These are phyloP conservation scores for Paracoccidioides lutzii DNA, from an alignment of 2,329 filamentous ascomycete genomes.

Conservation along the genomic window DNA sequence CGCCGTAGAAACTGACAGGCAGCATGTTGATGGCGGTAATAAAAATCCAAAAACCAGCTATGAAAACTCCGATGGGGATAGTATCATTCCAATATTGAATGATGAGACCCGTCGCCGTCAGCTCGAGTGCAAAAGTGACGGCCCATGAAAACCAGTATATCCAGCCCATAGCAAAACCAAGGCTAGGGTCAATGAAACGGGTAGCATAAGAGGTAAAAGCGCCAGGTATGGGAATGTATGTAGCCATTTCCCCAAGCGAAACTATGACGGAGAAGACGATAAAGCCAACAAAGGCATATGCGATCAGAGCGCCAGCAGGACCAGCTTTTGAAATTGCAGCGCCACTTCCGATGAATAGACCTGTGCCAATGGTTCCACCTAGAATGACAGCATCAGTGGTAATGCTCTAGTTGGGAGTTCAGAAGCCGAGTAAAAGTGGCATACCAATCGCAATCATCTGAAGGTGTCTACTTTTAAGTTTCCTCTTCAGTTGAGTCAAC, in stretches of 20 bases:
- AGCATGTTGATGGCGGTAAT: conserved; percentile 59
- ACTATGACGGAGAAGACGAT: conserved; percentile 67
- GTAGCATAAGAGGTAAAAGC: conserved; percentile 65
- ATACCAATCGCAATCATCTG: conserved; percentile 91
- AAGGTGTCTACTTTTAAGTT: conserved; percentile 73
- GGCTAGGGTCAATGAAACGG: conserved; percentile 58
- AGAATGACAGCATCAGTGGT: background rate
- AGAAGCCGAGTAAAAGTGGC: background rate
- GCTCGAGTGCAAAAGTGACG: conserved; percentile 59
- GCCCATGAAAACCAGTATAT: conserved; percentile 73
- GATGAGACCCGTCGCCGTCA: conserved; percentile 59
- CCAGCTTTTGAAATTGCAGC: conserved; percentile 50
- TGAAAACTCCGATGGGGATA: conserved; percentile 58
- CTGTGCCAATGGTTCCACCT: conserved; percentile 58
- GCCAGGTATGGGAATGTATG: conserved; percentile 63
- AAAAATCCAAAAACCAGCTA: conserved; percentile 58
- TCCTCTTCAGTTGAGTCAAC: conserved; percentile 53
- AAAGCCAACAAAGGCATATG: conserved; percentile 55
- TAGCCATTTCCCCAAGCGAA: conserved; percentile 54
- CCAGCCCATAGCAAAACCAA: conserved; percentile 71
- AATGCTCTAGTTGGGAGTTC: background rate
- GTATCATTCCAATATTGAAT: conserved; percentile 59
- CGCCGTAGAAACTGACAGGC: conserved; percentile 59
- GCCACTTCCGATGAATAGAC: conserved; percentile 58
- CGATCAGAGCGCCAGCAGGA: conserved; percentile 53